A percentile compares a stretch with the other conserved stretches of the same genome.
Evolutionary conservation across 345 rosid genomes (phyloP).

Genomic region (Tarenaya hassleriana): DNA sequence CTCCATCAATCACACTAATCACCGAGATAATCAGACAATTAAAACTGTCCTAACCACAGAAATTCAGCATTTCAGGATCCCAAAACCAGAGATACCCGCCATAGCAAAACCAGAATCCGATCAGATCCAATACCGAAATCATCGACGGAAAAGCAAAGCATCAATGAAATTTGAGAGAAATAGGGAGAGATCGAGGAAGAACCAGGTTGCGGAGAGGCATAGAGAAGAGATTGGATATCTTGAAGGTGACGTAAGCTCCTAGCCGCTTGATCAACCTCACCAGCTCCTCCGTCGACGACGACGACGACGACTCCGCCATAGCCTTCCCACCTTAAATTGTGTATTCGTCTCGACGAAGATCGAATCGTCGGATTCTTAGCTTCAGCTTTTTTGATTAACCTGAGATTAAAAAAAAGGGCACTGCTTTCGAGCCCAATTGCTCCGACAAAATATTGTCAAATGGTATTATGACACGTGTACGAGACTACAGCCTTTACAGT

Average conservation of each 20-base stretch:
- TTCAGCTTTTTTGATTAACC: conserved; percentile 19
- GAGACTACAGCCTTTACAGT: no score
- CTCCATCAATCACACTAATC: neutral
- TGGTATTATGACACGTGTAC: no score
- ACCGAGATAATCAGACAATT: neutral
- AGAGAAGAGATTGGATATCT: conserved; percentile 59
- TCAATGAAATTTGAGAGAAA: neutral
- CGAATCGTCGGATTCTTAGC: conserved; percentile 24
- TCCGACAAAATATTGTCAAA: no score
- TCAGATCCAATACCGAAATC: conserved; percentile 29
- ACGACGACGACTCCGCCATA: conserved; percentile 51
- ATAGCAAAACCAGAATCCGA: conserved; percentile 6
- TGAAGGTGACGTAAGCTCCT: conserved; percentile 71
- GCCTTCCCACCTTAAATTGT: neutral
- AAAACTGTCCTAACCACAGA: neutral
- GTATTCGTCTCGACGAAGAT: conserved; percentile 2
- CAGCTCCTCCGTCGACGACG: conserved; percentile 68
- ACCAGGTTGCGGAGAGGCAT: conserved; percentile 67
- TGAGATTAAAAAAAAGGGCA: conserved; percentile 9
- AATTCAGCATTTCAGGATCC: neutral
- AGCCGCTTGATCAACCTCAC: conserved; percentile 82
- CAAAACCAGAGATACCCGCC: neutral
- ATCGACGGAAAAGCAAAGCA: neutral
- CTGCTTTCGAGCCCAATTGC: conserved; percentile 17
- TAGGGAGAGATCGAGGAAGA: conserved; percentile 19